phyloP scores from a whole-genome alignment of 352 stramenopile genomes.

The Globisporangium orthogonon region DNA sequence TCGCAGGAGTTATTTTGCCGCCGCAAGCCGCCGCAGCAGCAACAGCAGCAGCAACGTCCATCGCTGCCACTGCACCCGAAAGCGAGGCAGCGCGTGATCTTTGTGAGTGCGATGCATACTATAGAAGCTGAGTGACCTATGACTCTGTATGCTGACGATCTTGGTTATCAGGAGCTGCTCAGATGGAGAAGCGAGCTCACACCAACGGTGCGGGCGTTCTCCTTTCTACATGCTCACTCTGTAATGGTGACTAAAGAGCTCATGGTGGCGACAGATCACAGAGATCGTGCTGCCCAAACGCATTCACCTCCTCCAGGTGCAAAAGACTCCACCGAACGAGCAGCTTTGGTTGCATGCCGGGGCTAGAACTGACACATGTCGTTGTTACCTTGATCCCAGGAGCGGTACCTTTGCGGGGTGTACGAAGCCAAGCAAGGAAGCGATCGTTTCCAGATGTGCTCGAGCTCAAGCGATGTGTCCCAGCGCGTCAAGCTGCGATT shows the following conservation, averaged over 20 bases:
- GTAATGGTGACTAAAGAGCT: background rate
- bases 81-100: conserved; percentile 28
- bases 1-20: no score
- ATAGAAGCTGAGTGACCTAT: background rate
- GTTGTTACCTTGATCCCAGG: background rate
- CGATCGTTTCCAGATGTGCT: background rate
- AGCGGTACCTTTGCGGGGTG: conserved; percentile 17
- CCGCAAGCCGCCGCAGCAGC: no score
- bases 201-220: conserved; percentile 1
- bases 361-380: background rate
- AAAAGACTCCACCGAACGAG: background rate
- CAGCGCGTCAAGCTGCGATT: conserved; percentile 4
- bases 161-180: conserved; percentile 17
- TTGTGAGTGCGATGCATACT: conserved; percentile 7
- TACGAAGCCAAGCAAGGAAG: conserved; percentile 24
- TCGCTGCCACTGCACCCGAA: conserved; percentile 25
- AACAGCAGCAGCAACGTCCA: background rate
- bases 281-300: conserved; percentile 17
- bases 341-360: background rate
- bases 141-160: background rate
- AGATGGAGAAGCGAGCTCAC: conserved; percentile 14
- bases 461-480: background rate
- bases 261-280: conserved; percentile 1
- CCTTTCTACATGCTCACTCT: background rate
- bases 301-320: conserved; percentile 24